Conservation (phyloP, 495 filamentous ascomycete species). For the Chlorociboria aeruginascens region DNA sequence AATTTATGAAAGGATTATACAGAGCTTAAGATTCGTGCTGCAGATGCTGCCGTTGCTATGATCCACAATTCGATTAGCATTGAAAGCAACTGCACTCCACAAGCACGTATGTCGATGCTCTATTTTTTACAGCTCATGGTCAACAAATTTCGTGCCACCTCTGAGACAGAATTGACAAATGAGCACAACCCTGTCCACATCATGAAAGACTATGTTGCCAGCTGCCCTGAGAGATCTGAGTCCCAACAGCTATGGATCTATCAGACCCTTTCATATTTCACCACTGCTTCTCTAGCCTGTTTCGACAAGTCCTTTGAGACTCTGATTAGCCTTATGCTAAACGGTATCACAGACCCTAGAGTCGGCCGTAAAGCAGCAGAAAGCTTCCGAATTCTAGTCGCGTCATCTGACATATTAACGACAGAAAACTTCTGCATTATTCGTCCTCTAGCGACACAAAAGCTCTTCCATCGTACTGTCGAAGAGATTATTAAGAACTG, state of each 20-base stretch:
- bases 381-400: constrained; percentile 23
- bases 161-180: not conserved
- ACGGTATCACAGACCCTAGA: constrained; percentile 1
- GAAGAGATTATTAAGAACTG: not conserved
- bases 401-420: constrained; percentile 22
- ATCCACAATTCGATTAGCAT: constrained; percentile 4
- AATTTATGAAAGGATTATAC: not conserved
- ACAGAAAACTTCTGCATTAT: constrained; percentile 23
- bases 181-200: not conserved
- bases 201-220: not conserved
- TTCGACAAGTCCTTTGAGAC: not conserved
- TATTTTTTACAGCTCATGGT: constrained; percentile 12
- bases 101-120: constrained; percentile 5
- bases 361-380: constrained; percentile 21
- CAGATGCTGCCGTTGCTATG: constrained; percentile 4
- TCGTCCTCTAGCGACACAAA: constrained; percentile 3
- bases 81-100: not conserved
- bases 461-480: constrained; percentile 1
- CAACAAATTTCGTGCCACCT: constrained; percentile 11
- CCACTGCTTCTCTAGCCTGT: constrained; percentile 3
- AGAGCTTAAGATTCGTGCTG: not conserved
- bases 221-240: not conserved
- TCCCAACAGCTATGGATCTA: constrained; percentile 1
- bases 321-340: constrained; percentile 9
- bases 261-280: constrained; percentile 9